Percentiles rank a stretch among this genome's conserved stretches.
Evolutionary conservation across 768 basidiomycete species (phyloP).

Genomic region (Russula lepida): DNA sequence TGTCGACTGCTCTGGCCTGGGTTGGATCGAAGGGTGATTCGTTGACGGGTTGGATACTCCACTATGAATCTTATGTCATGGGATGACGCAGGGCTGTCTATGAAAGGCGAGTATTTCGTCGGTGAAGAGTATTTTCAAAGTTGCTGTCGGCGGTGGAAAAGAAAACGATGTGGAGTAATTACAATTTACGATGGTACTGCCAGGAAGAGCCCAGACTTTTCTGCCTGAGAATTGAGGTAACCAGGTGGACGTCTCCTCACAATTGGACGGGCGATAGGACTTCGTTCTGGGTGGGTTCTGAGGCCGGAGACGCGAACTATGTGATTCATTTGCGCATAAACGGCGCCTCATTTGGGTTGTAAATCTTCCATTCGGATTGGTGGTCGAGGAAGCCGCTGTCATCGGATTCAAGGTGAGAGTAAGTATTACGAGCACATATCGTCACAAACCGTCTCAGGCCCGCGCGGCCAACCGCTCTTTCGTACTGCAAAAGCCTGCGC

Average conservation of each 20-base stretch:
- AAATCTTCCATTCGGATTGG: constrained; percentile 28
- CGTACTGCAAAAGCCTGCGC: neutral
- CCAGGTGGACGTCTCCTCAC: neutral
- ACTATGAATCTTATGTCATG: neutral
- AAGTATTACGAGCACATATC: neutral
- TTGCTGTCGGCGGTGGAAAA: neutral
- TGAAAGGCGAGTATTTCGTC: neutral
- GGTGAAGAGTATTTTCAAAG: neutral
- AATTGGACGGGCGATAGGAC: neutral
- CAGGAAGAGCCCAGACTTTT: neutral
- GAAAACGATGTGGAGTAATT: neutral
- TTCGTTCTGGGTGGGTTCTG: neutral
- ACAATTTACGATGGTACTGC: neutral
- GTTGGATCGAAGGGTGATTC: neutral
- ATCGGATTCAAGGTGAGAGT: constrained; percentile 7
- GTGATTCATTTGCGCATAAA: constrained; percentile 29
- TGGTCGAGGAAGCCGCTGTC: neutral
- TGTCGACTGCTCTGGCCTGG: neutral
- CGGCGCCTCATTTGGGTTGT: constrained; percentile 34
- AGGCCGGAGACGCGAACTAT: constrained; percentile 20
- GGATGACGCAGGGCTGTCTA: neutral
- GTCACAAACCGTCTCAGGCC: neutral
- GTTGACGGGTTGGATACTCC: neutral
- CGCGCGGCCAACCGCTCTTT: neutral
- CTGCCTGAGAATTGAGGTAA: neutral